Evolutionary conservation across 2,329 filamentous ascomycete species (phyloP).

Genomic region (Aspergillus niger): DNA sequence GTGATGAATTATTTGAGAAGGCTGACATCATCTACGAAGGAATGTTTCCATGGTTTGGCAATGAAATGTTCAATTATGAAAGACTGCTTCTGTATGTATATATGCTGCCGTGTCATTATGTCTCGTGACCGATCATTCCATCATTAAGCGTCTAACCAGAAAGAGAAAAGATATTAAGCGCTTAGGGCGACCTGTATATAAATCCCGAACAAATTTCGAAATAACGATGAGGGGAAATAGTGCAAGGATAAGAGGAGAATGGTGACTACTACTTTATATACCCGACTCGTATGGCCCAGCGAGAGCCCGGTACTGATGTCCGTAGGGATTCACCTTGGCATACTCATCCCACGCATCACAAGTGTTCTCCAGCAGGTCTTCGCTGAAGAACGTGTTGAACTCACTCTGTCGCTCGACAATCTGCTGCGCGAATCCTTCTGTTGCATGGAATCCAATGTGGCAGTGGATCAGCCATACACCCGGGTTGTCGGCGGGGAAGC

Average conservation of each 20-base stretch:
- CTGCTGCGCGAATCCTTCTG: constrained; percentile 35
- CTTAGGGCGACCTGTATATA: neutral
- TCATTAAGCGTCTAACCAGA: neutral
- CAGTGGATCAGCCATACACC: constrained; percentile 46
- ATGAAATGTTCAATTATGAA: too few relatives aligned
- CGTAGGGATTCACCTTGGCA: constrained; percentile 13
- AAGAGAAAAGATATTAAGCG: neutral
- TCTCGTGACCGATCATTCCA: neutral
- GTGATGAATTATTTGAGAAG: too few relatives aligned
- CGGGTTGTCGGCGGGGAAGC: constrained; percentile 56
- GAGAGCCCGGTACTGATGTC: neutral
- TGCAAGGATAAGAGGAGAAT: neutral
- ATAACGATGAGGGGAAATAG: neutral
- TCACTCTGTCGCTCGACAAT: constrained; percentile 35
- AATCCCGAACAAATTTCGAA: neutral
- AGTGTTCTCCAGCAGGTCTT: constrained; percentile 14
- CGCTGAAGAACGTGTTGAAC: constrained; percentile 25
- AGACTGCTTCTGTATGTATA: neutral
- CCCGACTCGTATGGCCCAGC: constrained; percentile 7
- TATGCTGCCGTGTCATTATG: neutral
- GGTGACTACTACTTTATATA: neutral
- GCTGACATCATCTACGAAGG: too few relatives aligned
- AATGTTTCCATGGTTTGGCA: too few relatives aligned
- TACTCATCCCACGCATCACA: constrained; percentile 23
- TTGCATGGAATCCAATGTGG: constrained; percentile 36